Percentiles rank a stretch among this genome's conserved stretches.
These are phyloP conservation scores for Crepidotus variabilis DNA, from an alignment of 768 basidiomycete genomes.

Conservation along the genomic window DNA sequence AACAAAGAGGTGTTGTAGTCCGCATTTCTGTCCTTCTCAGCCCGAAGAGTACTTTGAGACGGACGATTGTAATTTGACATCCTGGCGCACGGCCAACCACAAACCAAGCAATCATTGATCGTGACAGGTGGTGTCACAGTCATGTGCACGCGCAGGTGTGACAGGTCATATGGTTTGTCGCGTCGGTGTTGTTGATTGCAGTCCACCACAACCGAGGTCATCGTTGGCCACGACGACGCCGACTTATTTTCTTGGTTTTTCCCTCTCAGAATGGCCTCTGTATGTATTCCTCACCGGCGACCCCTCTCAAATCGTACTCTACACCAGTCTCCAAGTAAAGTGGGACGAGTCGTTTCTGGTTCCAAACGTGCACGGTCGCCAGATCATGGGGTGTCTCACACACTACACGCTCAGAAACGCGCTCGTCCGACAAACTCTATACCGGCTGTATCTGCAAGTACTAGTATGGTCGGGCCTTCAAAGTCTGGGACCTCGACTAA, in stretches of 20 bases:
- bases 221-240: neutral
- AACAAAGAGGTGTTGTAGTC: conserved; percentile 75
- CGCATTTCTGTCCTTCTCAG: conserved; percentile 34
- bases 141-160: conserved; percentile 21
- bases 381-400: conserved; percentile 14
- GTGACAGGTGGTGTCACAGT: conserved; percentile 11
- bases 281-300: conserved; percentile 12
- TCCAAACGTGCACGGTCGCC: conserved; percentile 27
- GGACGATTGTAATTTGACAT: conserved; percentile 21
- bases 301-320: conserved; percentile 17
- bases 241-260: conserved; percentile 13
- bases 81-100: conserved; percentile 6
- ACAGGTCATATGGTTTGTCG: conserved; percentile 12
- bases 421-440: conserved; percentile 10
- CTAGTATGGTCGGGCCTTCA: conserved; percentile 35
- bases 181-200: conserved; percentile 11
- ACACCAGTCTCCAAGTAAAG: conserved; percentile 17
- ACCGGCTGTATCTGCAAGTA: conserved; percentile 14
- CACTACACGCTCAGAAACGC: conserved; percentile 14
- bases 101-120: neutral
- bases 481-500: conserved; percentile 25
- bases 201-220: conserved; percentile 3
- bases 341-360: conserved; percentile 14
- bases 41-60: conserved; percentile 30
- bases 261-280: conserved; percentile 14